Base-by-base conservation (phyloP, 331 rosid species). In the Stylosanthes scabra region DNA sequence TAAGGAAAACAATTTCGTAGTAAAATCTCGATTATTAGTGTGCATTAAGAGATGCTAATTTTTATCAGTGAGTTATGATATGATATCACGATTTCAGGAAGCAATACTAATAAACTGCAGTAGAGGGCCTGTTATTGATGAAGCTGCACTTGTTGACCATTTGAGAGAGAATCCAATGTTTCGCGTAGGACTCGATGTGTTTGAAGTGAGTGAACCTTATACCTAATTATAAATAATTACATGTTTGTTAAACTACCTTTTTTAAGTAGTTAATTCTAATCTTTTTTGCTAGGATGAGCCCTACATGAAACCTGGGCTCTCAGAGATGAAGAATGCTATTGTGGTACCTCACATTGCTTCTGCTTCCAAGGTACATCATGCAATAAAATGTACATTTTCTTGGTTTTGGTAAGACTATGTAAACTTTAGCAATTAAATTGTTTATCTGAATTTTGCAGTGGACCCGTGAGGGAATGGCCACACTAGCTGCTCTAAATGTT, bases 301-400 rank as follows among this genome's bases (percentile, higher is more conserved):
- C 62, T 70, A 72, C 91, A 90, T 95, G 99, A 95, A 95, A 69
- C 99, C 99, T 9, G 84, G 99, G 72, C 99, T 95, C 47, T 88
- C 93, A 10, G 97, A 95, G 72, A 49, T 87, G 93, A 95, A 95
- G 89, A 95, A 95, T 80, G 99, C 97, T 28, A 68, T 95, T 74
- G 88, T 95, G 63, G 99, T 95, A 39, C 99, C 99, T 54, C 99
- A 95, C 80, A 95, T 95, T 76, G 99, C 99, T 56, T 95, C 99
- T 67, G 99, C 99, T 78, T 95, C 99, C 66, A 95, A 95, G 99
- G 99, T 11, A 50, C 47, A 47, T 47, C 41, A 12, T 25, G 27
- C 45, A n/a, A n/a, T 52, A 68, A 68, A 63, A 25, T 15, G 54
- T n/a, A 9, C 67, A 46, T 37, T 27, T 52, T 40, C 62, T 3